phyloP scores from a whole-genome alignment of 176 grass and related monocot species.

The Eragrostis curvula region DNA sequence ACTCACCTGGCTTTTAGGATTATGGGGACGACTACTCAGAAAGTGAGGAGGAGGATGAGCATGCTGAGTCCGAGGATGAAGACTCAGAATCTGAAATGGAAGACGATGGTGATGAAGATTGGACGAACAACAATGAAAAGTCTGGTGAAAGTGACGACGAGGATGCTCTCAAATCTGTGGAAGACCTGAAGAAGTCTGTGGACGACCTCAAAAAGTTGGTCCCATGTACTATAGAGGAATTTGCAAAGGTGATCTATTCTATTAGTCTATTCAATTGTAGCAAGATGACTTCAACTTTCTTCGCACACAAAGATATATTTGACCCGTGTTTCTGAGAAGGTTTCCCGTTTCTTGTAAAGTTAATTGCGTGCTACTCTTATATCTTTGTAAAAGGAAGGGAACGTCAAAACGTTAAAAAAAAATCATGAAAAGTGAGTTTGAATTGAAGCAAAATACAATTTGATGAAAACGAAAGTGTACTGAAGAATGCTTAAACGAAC shows the following conservation, averaged over 20 bases:
- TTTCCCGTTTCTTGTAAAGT: neutral
- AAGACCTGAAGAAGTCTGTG: conserved; percentile 69
- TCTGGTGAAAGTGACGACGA: conserved; percentile 82
- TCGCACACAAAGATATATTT: neutral
- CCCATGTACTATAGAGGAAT: conserved; percentile 71
- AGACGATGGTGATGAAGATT: conserved; percentile 76
- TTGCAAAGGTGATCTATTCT: conserved; percentile 64
- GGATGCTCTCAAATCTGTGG: conserved; percentile 65
- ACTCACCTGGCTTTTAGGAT: conserved; percentile 57
- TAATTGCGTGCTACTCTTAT: neutral
- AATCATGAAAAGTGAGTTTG: neutral
- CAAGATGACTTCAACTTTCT: conserved; percentile 11
- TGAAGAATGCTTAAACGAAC: neutral
- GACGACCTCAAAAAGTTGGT: conserved; percentile 72
- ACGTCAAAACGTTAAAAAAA: neutral
- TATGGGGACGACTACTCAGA: conserved; percentile 77
- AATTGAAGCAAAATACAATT: neutral
- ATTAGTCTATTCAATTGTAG: neutral
- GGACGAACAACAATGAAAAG: conserved; percentile 74
- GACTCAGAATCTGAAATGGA: conserved; percentile 78
- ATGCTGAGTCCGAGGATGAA: conserved; percentile 78
- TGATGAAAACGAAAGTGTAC: conserved; percentile 1
- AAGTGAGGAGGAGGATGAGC: conserved; percentile 67
- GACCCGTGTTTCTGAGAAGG: neutral
- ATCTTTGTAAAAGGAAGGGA: conserved; percentile 23